Evolutionary conservation across 192 early-diverging fungal species (phyloP).

Genomic region (Nowakowskiella sp.): DNA sequence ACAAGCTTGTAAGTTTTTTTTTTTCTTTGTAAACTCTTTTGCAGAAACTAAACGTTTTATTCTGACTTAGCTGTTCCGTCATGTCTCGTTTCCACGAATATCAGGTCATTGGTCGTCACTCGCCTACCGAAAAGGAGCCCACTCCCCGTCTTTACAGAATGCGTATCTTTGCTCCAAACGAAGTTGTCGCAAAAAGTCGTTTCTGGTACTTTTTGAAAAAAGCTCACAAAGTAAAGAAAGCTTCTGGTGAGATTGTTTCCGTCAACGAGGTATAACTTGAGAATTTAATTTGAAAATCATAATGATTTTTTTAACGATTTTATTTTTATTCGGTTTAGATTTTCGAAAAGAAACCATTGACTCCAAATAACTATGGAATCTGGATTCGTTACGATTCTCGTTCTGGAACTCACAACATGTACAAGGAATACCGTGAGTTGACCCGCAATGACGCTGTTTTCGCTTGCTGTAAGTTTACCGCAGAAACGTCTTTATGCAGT

Average conservation of each 20-base stretch:
- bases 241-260: constrained; percentile 93
- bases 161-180: constrained; percentile 98
- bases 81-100: no score
- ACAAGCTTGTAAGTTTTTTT: no score
- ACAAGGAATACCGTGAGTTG: constrained; percentile 99
- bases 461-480: constrained; percentile 49
- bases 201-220: constrained; percentile 99
- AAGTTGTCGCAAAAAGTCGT: constrained; percentile 95
- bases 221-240: constrained; percentile 98
- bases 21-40: no score
- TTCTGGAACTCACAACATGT: constrained; percentile 99
- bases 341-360: constrained; percentile 85
- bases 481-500: no score
- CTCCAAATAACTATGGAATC: constrained; percentile 98
- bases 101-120: constrained; percentile 83
- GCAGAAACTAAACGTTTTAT: no score
- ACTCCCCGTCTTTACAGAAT: constrained; percentile 95
- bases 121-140: constrained; percentile 81
- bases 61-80: no score
- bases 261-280: constrained; percentile 81
- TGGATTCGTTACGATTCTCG: constrained; percentile 99
- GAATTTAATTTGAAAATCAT: no score
- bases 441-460: constrained; percentile 57
- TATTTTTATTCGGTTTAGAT: no score
- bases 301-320: no score